phyloP scores from a whole-genome alignment of 768 basidiomycete genomes.

The Asterophora lycoperdoides region DNA sequence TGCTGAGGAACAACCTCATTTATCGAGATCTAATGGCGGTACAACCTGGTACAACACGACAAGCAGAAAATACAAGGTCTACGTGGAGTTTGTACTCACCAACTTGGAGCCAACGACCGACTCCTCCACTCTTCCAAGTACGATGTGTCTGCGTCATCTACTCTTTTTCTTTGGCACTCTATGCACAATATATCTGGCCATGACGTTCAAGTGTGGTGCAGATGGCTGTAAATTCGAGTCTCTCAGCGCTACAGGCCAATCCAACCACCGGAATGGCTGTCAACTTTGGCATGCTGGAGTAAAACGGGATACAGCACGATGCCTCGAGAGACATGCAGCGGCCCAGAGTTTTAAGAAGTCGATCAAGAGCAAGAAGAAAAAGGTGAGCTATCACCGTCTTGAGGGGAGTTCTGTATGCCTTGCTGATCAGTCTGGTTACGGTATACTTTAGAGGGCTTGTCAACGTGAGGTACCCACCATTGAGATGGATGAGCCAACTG shows the following conservation, averaged over 20 bases:
- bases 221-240: neutral
- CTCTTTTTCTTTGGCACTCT: neutral
- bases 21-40: too few relatives aligned
- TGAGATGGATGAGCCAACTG: too few relatives aligned
- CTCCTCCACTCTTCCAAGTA: too few relatives aligned
- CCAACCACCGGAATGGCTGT: neutral
- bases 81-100: too few relatives aligned
- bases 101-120: too few relatives aligned
- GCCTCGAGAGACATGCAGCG: neutral
- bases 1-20: too few relatives aligned
- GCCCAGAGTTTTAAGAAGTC: constrained; percentile 1
- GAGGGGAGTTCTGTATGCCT: too few relatives aligned
- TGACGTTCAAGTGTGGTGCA: neutral
- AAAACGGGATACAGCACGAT: neutral
- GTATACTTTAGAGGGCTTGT: too few relatives aligned
- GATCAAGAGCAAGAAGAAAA: neutral
- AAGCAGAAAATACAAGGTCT: too few relatives aligned
- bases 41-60: too few relatives aligned
- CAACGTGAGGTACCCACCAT: too few relatives aligned
- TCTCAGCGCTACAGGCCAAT: neutral
- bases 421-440: too few relatives aligned
- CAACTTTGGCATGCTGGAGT: neutral
- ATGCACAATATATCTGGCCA: neutral
- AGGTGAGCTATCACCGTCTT: neutral
- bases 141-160: neutral